phyloP scores from a whole-genome alignment of 2,329 filamentous ascomycete species.

The Colletotrichum navitas region DNA sequence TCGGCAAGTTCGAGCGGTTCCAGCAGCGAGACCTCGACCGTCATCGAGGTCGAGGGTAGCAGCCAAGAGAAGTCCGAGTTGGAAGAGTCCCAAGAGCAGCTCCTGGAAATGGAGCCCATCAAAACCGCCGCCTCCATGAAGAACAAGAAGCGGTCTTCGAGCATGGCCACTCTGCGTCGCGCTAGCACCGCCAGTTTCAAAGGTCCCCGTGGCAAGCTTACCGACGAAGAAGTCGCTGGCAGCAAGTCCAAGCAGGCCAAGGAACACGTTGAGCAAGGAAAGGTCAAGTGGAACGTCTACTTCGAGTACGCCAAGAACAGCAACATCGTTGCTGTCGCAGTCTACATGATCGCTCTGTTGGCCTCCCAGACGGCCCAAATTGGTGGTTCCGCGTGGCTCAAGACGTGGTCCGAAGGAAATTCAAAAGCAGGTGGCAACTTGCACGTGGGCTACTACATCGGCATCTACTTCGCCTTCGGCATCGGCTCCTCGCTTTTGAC shows the following conservation, averaged over 20 bases:
- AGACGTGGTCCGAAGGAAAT: slow-evolving; percentile 90
- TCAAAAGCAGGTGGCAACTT: slow-evolving; percentile 75
- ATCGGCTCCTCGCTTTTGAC: slow-evolving; percentile 87
- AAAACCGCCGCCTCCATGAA: slow-evolving; percentile 63
- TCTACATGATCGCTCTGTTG: slow-evolving; percentile 84
- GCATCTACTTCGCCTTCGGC: slow-evolving; percentile 95
- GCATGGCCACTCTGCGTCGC: slow-evolving; percentile 84
- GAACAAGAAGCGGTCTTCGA: slow-evolving; percentile 72
- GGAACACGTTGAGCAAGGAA: slow-evolving; percentile 92
- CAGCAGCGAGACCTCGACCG: slow-evolving; percentile 69
- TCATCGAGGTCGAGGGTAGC: slow-evolving; percentile 63
- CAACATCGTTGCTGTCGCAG: slow-evolving; percentile 83
- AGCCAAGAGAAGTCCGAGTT: slow-evolving; percentile 73
- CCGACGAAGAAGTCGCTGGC: slow-evolving; percentile 83
- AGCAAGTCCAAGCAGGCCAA: slow-evolving; percentile 87
- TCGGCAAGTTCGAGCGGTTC: slow-evolving; percentile 62
- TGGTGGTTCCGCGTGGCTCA: slow-evolving; percentile 91
- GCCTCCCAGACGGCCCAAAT: slow-evolving; percentile 86
- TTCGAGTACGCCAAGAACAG: slow-evolving; percentile 94
- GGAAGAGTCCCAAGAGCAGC: slow-evolving; percentile 82
- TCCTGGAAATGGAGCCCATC: slow-evolving; percentile 83
- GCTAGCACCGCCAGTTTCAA: slow-evolving; percentile 93
- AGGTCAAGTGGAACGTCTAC: slow-evolving; percentile 98
- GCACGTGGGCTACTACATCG: slow-evolving; percentile 88
- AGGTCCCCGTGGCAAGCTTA: slow-evolving; percentile 85